A percentile compares a stretch with the other conserved stretches of the same genome.
phyloP scores from a whole-genome alignment of 192 early-diverging fungal genomes.

The Jimgerdemannia flammicorona region DNA sequence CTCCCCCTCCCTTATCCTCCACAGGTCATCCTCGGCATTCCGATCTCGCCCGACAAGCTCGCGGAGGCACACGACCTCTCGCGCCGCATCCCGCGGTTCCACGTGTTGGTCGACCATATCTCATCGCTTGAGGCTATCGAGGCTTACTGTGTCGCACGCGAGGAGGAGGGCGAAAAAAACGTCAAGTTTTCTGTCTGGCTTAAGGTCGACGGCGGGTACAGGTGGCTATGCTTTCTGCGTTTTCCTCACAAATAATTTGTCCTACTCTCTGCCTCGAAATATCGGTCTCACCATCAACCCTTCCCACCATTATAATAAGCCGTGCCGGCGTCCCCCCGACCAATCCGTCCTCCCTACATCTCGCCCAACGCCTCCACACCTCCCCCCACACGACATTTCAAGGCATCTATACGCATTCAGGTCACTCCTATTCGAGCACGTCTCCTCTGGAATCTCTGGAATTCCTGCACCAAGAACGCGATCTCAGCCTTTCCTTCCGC shows the following conservation, averaged over 20 bases:
- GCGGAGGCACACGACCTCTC: slow-evolving; percentile 16
- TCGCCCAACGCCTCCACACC: slow-evolving; percentile 18
- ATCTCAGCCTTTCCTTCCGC: slow-evolving; percentile 16
- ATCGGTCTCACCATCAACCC: not conserved
- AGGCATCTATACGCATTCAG: slow-evolving; percentile 30
- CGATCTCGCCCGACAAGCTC: slow-evolving; percentile 27
- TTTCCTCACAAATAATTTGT: too few species aligned
- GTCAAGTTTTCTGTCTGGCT: slow-evolving; percentile 19
- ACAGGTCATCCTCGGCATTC: slow-evolving; percentile 22
- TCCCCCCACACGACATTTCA: slow-evolving; percentile 14
- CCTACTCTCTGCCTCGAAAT: too few species aligned
- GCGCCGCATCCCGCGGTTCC: slow-evolving; percentile 16
- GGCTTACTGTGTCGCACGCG: slow-evolving; percentile 1
- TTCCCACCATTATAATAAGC: slow-evolving; percentile 1
- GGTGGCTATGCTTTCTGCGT: slow-evolving; percentile 6
- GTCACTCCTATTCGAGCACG: slow-evolving; percentile 24
- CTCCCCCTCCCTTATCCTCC: not conserved
- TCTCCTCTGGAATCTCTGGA: slow-evolving; percentile 4
- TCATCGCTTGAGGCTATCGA: slow-evolving; percentile 24
- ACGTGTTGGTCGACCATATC: slow-evolving; percentile 26
- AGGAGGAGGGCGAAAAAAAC: not conserved
- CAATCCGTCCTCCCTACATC: slow-evolving; percentile 7
- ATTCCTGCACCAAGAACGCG: slow-evolving; percentile 25
- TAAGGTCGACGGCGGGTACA: slow-evolving; percentile 31
- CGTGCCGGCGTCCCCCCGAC: slow-evolving; percentile 27